Evolutionary conservation across 2,329 filamentous ascomycete genomes (phyloP).

Genomic region (Dryadomyces quercivorus): DNA sequence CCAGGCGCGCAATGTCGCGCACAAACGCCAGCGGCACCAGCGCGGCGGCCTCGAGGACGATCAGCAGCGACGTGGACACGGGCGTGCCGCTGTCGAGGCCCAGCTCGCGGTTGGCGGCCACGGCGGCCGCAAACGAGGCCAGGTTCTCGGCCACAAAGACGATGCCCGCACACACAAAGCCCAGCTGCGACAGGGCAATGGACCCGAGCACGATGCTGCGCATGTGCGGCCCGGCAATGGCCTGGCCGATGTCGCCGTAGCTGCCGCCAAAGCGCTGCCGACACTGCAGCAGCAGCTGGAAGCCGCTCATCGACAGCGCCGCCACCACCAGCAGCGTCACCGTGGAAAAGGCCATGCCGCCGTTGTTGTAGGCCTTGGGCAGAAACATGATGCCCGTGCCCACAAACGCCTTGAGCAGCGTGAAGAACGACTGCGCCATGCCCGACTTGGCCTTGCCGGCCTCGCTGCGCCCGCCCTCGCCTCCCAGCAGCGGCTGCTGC

Average conservation of each 20-base stretch:
- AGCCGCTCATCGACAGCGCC: constrained; percentile 55
- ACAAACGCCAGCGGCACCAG: constrained; percentile 58
- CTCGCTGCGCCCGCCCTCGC: constrained; percentile 14
- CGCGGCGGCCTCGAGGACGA: constrained; percentile 51
- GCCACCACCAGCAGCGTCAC: constrained; percentile 55
- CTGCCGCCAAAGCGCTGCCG: constrained; percentile 52
- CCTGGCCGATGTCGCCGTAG: constrained; percentile 61
- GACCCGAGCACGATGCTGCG: constrained; percentile 55
- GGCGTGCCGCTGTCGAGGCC: neutral
- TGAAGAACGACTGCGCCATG: constrained; percentile 66
- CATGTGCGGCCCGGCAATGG: constrained; percentile 51
- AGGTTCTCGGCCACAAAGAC: constrained; percentile 71
- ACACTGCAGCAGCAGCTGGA: constrained; percentile 59
- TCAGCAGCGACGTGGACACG: constrained; percentile 40
- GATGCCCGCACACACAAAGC: constrained; percentile 66
- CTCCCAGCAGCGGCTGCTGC: neutral
- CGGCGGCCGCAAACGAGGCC: constrained; percentile 52
- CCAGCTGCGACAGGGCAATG: constrained; percentile 62
- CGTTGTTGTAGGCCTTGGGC: constrained; percentile 68
- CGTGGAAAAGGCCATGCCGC: constrained; percentile 63
- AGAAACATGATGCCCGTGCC: constrained; percentile 75
- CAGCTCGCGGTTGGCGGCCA: constrained; percentile 22
- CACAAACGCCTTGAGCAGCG: constrained; percentile 65
- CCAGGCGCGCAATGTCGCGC: constrained; percentile 63
- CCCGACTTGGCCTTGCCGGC: constrained; percentile 43